Percentiles rank a stretch among this genome's conserved stretches.
Conservation (phyloP, 495 filamentous ascomycete genomes). For the Patellaria atrata region DNA sequence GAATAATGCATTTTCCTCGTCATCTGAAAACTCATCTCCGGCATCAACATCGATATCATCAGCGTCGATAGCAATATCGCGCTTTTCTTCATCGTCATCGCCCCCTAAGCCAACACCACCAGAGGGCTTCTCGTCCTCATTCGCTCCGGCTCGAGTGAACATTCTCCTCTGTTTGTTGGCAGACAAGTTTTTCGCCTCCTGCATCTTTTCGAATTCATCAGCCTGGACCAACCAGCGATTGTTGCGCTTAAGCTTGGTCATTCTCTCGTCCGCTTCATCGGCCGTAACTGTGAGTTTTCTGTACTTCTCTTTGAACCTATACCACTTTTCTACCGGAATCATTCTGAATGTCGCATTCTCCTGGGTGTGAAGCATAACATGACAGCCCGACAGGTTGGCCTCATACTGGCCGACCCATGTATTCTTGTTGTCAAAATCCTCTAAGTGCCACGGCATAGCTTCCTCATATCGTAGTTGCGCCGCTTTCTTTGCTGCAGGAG, state of each 20-base stretch:
- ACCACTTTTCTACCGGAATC: constrained; percentile 88
- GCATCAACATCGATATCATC: constrained; percentile 30
- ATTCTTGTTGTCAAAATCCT: constrained; percentile 89
- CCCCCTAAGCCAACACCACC: neutral
- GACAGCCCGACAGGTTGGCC: constrained; percentile 61
- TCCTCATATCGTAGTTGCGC: constrained; percentile 84
- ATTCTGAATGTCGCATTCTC: constrained; percentile 46
- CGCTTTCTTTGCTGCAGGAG: constrained; percentile 62
- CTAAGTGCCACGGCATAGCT: constrained; percentile 86
- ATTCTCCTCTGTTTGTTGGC: constrained; percentile 29
- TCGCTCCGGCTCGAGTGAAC: neutral
- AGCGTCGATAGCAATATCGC: constrained; percentile 48
- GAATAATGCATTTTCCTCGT: constrained; percentile 76
- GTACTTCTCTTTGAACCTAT: constrained; percentile 73
- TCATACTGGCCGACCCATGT: constrained; percentile 88
- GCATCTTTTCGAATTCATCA: constrained; percentile 18
- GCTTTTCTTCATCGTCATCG: constrained; percentile 44
- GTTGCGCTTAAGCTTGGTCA: constrained; percentile 35
- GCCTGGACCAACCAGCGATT: constrained; percentile 32
- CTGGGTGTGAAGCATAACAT: constrained; percentile 48
- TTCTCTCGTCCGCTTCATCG: constrained; percentile 67
- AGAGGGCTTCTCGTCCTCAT: too few relatives aligned
- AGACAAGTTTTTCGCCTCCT: constrained; percentile 31
- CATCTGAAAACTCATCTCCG: constrained; percentile 52
- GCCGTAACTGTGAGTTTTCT: constrained; percentile 67